These are phyloP conservation scores for Oropetium thomaeum DNA, from an alignment of 176 grass and related monocot genomes.

Conservation along the genomic window DNA sequence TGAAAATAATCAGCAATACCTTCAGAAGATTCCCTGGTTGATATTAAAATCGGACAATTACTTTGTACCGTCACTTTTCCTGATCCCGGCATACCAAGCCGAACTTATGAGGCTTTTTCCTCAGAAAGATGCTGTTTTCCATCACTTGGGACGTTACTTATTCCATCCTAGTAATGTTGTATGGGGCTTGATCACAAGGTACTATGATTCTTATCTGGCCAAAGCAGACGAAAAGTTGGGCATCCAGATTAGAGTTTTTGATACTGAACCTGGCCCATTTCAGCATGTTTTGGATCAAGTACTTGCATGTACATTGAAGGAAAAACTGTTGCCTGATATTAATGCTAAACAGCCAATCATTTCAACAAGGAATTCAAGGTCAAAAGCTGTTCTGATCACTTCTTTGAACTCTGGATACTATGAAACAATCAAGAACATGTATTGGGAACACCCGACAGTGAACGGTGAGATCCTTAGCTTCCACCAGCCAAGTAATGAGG, in stretches of 20 bases:
- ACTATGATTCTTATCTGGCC: conserved; percentile 68
- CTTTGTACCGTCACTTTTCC: conserved; percentile 64
- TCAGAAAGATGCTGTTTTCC: conserved; percentile 54
- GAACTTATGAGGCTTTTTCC: conserved; percentile 55
- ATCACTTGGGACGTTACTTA: conserved; percentile 68
- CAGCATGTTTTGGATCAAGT: conserved; percentile 89
- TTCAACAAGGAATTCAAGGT: conserved; percentile 29
- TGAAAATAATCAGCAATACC: conserved; percentile 50
- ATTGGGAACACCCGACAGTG: conserved; percentile 75
- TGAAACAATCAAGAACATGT: conserved; percentile 68
- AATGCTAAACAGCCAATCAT: conserved; percentile 26
- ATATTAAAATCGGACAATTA: conserved; percentile 59
- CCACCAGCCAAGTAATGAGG: conserved; percentile 88
- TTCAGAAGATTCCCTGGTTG: conserved; percentile 53
- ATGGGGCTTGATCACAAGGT: conserved; percentile 71
- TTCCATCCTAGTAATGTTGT: conserved; percentile 66
- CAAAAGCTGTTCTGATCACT: conserved; percentile 71
- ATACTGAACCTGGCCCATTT: conserved; percentile 51
- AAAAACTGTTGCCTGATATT: conserved; percentile 61
- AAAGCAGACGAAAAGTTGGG: conserved; percentile 76
- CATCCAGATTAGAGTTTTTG: conserved; percentile 87
- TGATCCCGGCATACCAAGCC: conserved; percentile 54
- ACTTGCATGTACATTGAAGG: conserved; percentile 59
- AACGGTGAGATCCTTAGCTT: conserved; percentile 71
- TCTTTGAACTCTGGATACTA: conserved; percentile 81